Evolutionary conservation across 2,329 filamentous ascomycete species (phyloP).

Genomic region (Peltaster fructicola): DNA sequence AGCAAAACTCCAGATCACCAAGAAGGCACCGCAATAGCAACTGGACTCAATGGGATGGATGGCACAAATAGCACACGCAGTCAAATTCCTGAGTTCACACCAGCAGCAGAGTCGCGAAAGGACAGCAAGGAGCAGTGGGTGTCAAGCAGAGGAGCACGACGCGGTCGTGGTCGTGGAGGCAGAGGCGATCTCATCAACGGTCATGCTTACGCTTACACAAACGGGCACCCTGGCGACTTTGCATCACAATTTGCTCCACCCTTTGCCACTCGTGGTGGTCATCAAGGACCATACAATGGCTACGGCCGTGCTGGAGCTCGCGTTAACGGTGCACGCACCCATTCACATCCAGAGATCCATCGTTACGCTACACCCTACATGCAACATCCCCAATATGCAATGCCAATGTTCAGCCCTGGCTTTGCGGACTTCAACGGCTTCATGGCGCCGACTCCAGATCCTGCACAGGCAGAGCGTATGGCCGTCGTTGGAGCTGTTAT

Average conservation of each 20-base stretch:
- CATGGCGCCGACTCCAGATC: slow-evolving; percentile 34
- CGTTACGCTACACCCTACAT: too few species aligned
- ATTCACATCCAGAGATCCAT: too few species aligned
- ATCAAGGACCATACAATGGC: slow-evolving; percentile 13
- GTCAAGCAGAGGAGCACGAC: too few species aligned
- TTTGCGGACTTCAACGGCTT: slow-evolving; percentile 28
- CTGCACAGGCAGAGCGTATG: slow-evolving; percentile 41
- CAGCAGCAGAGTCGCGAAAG: slow-evolving; percentile 1
- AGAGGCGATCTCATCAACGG: slow-evolving; percentile 16
- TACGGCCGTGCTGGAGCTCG: slow-evolving; percentile 23
- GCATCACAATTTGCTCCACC: slow-evolving; percentile 13
- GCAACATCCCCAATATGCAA: too few species aligned
- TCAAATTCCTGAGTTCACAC: too few species aligned
- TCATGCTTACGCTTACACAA: slow-evolving; percentile 9
- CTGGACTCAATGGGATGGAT: too few species aligned
- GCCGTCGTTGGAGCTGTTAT: slow-evolving; percentile 39
- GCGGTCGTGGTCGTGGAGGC: slow-evolving; percentile 17
- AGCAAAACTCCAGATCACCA: too few species aligned
- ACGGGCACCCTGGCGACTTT: slow-evolving; percentile 11
- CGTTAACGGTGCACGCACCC: too few species aligned
- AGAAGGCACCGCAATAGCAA: too few species aligned
- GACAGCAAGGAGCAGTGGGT: slow-evolving; percentile 9
- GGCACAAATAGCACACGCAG: too few species aligned
- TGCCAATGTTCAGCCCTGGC: slow-evolving; percentile 33
- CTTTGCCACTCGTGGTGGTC: slow-evolving; percentile 14